These are phyloP conservation scores for Pichia californica DNA, from an alignment of 805 yeast species.

Conservation along the genomic window DNA sequence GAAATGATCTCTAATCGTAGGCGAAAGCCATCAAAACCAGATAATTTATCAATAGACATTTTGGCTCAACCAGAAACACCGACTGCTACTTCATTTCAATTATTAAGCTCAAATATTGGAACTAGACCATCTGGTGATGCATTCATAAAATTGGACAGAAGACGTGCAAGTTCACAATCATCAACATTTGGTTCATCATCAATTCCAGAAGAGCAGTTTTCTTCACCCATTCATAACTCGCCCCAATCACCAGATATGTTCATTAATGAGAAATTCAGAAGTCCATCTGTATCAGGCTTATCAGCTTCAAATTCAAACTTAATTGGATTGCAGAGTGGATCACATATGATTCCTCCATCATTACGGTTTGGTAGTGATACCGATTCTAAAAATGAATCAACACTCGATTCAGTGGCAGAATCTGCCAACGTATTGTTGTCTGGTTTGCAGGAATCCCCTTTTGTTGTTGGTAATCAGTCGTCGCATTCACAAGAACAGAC, in stretches of 20 bases:
- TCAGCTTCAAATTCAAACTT: not conserved
- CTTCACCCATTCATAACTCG: slow-evolving; percentile 3
- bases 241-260: slow-evolving; percentile 23
- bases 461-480: not conserved
- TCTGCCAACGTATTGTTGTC: not conserved
- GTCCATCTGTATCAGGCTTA: not conserved
- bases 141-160: slow-evolving; percentile 7
- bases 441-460: not conserved
- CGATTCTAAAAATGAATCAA: not conserved
- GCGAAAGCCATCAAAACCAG: slow-evolving; percentile 3
- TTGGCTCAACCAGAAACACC: not conserved
- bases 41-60: not conserved
- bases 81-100: slow-evolving; percentile 3
- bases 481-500: not conserved
- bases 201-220: slow-evolving; percentile 1
- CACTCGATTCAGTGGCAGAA: not conserved
- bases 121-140: slow-evolving; percentile 7
- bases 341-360: not conserved
- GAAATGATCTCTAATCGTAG: slow-evolving; percentile 65
- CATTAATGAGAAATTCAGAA: slow-evolving; percentile 19
- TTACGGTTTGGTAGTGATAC: not conserved
- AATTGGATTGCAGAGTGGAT: not conserved
- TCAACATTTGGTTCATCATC: slow-evolving; percentile 8
- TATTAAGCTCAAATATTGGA: not conserved
- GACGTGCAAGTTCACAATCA: slow-evolving; percentile 5